These are phyloP conservation scores for Podospora tetraspora DNA, from an alignment of 495 filamentous ascomycete species.

Conservation along the genomic window DNA sequence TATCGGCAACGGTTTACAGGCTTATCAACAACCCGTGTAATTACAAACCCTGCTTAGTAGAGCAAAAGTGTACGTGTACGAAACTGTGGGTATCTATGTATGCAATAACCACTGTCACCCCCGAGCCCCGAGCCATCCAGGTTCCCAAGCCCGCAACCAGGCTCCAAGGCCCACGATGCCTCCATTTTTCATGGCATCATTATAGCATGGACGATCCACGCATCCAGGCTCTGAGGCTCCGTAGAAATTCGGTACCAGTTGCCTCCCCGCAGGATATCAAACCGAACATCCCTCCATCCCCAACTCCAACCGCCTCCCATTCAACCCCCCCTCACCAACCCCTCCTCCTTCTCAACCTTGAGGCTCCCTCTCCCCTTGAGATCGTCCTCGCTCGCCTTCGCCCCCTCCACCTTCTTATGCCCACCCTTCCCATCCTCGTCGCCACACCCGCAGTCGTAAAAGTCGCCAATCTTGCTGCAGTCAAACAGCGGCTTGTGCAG, in stretches of 20 bases:
- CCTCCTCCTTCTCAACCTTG: conserved; percentile 40
- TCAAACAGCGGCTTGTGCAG: conserved; percentile 79
- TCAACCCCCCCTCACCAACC: conserved; percentile 23
- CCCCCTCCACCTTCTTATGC: conserved; percentile 23
- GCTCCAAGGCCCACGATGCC: not conserved
- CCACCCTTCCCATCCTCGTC: conserved; percentile 53
- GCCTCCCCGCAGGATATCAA: not conserved
- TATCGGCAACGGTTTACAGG: conserved; percentile 10
- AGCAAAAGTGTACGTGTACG: not conserved
- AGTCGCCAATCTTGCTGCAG: conserved; percentile 81
- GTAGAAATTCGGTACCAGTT: not conserved
- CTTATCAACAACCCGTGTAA: conserved; percentile 13
- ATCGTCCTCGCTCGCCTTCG: not conserved
- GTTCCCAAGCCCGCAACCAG: not conserved
- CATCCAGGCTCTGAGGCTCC: not conserved
- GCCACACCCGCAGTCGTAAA: conserved; percentile 93
- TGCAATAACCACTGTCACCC: not conserved
- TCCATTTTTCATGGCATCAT: not conserved
- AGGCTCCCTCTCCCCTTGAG: conserved; percentile 21
- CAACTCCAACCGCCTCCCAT: not conserved
- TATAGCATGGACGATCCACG: not conserved
- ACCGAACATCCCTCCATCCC: not conserved
- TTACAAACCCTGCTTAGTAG: not conserved
- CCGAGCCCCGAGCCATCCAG: not conserved
- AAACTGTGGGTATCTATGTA: not conserved